Evolutionary conservation across 2,329 filamentous ascomycete species (phyloP).

Genomic region (Hymenotorrendiella dingleyae): DNA sequence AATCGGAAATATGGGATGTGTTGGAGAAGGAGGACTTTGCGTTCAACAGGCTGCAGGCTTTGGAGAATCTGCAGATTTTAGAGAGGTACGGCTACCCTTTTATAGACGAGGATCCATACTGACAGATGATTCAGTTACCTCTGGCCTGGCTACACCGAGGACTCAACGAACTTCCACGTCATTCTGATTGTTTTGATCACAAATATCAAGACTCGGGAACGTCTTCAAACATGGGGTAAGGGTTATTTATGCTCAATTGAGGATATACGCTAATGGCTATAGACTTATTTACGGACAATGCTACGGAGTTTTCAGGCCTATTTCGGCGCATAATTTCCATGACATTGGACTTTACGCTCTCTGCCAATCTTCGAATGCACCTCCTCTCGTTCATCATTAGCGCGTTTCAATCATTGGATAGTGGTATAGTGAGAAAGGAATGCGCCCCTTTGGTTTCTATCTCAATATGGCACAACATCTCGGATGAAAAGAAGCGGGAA

Average conservation of each 20-base stretch:
- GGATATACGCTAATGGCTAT: constrained; percentile 11
- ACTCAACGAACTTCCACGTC: constrained; percentile 87
- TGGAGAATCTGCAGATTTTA: constrained; percentile 86
- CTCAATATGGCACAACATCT: constrained; percentile 90
- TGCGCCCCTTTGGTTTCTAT: constrained; percentile 94
- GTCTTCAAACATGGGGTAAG: constrained; percentile 79
- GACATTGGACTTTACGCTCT: constrained; percentile 66
- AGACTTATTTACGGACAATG: constrained; percentile 71
- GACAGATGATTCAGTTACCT: constrained; percentile 59
- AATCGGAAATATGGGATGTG: constrained; percentile 81
- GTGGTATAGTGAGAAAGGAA: constrained; percentile 83
- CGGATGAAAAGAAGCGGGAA: constrained; percentile 69
- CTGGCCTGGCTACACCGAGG: constrained; percentile 87
- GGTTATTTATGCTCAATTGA: constrained; percentile 2
- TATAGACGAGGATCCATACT: too few species aligned
- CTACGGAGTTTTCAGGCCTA: constrained; percentile 78
- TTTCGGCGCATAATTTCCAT: constrained; percentile 88
- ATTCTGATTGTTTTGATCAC: constrained; percentile 79
- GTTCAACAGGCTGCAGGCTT: constrained; percentile 68
- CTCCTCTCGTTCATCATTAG: constrained; percentile 86
- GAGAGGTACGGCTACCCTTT: constrained; percentile 69
- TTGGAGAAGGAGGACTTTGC: constrained; percentile 77
- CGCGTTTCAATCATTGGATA: constrained; percentile 91
- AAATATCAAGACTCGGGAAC: constrained; percentile 83
- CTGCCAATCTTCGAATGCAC: constrained; percentile 65